phyloP scores from a whole-genome alignment of 2,329 filamentous ascomycete species.

The Colletotrichum orbiculare region DNA sequence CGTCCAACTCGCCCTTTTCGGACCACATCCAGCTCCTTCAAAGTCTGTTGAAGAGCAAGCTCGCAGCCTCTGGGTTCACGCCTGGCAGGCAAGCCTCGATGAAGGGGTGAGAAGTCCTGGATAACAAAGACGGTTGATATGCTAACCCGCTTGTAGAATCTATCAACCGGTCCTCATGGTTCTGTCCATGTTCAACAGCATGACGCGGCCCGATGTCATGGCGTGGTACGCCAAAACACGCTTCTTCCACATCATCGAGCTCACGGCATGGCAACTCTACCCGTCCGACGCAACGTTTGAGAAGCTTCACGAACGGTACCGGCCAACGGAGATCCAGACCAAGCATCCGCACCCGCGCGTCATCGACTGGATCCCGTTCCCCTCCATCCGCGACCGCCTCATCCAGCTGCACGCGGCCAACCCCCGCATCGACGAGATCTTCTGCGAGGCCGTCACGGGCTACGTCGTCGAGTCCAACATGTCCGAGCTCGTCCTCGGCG shows the following conservation, averaged over 20 bases:
- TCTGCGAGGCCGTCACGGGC: slow-evolving; percentile 47
- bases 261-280: slow-evolving; percentile 47
- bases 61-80: slow-evolving; percentile 34
- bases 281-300: slow-evolving; percentile 43
- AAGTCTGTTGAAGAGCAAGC: slow-evolving; percentile 41
- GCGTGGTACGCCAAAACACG: slow-evolving; percentile 53
- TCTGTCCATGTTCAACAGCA: slow-evolving; percentile 48
- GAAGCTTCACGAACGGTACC: slow-evolving; percentile 43
- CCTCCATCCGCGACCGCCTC: slow-evolving; percentile 42
- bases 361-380: slow-evolving; percentile 43
- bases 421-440: slow-evolving; percentile 45
- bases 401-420: slow-evolving; percentile 47
- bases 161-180: slow-evolving; percentile 47
- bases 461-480: slow-evolving; percentile 46
- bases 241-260: slow-evolving; percentile 48
- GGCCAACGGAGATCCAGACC: slow-evolving; percentile 43
- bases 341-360: slow-evolving; percentile 41
- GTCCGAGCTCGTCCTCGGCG: slow-evolving; percentile 42
- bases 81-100: slow-evolving; percentile 10
- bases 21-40: slow-evolving; percentile 45
- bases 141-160: not conserved
- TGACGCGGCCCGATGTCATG: slow-evolving; percentile 49
- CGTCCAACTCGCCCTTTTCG: slow-evolving; percentile 46
- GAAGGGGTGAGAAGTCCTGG: slow-evolving; percentile 1
- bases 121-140: rapidly evolving